Percentiles rank a stretch among this genome's conserved stretches.
These are phyloP conservation scores for Herpetospermum pedunculosum DNA, from an alignment of 306 rosid genomes.

Conservation along the genomic window DNA sequence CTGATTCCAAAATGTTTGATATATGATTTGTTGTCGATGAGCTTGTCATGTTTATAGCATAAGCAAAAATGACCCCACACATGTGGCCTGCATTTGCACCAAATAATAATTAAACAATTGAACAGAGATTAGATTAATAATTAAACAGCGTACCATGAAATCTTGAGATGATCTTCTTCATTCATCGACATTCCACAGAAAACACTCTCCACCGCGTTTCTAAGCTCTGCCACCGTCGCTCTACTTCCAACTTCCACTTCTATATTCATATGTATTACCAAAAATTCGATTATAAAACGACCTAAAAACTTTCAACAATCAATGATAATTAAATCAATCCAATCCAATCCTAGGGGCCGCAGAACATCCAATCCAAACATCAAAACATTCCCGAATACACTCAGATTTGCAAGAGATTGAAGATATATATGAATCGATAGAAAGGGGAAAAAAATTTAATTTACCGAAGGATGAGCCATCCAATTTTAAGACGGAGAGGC, in stretches of 20 bases:
- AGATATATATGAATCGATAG: neutral
- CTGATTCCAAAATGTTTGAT: slow-evolving; percentile 26
- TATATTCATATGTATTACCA: neutral
- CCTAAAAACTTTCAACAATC: neutral
- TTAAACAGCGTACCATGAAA: slow-evolving; percentile 33
- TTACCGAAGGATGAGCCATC: slow-evolving; percentile 46
- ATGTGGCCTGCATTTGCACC: slow-evolving; percentile 27
- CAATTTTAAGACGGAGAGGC: slow-evolving; percentile 32
- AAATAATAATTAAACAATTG: neutral
- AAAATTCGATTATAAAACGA: neutral
- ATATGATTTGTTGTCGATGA: slow-evolving; percentile 23
- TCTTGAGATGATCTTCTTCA: slow-evolving; percentile 13
- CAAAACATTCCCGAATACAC: neutral
- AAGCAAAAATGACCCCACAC: slow-evolving; percentile 49
- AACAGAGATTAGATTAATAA: neutral
- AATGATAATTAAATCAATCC: neutral
- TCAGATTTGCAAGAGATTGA: neutral
- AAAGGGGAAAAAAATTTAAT: neutral
- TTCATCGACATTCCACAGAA: slow-evolving; percentile 16
- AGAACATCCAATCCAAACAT: neutral
- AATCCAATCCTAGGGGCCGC: no score
- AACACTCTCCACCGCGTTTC: slow-evolving; percentile 36
- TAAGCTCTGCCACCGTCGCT: slow-evolving; percentile 34
- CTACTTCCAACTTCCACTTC: slow-evolving; percentile 24
- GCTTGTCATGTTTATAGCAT: slow-evolving; percentile 25